Conservation (phyloP, 768 basidiomycete species). For the Tulasnella sp. region DNA sequence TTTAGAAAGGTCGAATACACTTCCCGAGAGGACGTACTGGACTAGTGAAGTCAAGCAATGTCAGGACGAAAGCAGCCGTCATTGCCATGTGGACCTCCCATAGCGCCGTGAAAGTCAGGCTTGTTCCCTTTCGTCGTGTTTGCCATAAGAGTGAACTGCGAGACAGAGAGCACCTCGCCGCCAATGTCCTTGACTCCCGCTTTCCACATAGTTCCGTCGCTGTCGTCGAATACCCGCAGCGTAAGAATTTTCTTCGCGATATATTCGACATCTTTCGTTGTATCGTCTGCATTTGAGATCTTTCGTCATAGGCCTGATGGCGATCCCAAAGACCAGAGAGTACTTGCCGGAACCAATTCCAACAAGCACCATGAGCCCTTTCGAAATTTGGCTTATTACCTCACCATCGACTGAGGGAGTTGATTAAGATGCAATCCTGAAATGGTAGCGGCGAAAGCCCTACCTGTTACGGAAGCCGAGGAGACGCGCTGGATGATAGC, state of each 20-base stretch:
- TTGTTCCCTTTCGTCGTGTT: slow-evolving; percentile 87
- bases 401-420: slow-evolving; percentile 67
- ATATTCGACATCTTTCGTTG: slow-evolving; percentile 65
- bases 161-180: slow-evolving; percentile 91
- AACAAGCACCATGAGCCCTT: slow-evolving; percentile 86
- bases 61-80: neutral
- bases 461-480: slow-evolving; percentile 84
- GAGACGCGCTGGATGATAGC: slow-evolving; percentile 84
- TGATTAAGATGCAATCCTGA: neutral
- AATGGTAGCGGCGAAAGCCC: slow-evolving; percentile 4
- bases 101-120: slow-evolving; percentile 90
- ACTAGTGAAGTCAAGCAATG: slow-evolving; percentile 48
- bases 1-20: slow-evolving; percentile 76
- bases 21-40: slow-evolving; percentile 64
- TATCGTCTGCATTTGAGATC: slow-evolving; percentile 67
- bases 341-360: slow-evolving; percentile 79
- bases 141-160: slow-evolving; percentile 90
- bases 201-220: slow-evolving; percentile 77
- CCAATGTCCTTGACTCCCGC: slow-evolving; percentile 81
- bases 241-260: slow-evolving; percentile 83
- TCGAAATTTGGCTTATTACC: slow-evolving; percentile 78
- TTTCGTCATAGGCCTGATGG: slow-evolving; percentile 21
- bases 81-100: slow-evolving; percentile 58
- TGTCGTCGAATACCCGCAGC: slow-evolving; percentile 71
- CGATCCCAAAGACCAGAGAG: neutral